phyloP scores from a whole-genome alignment of 371 early-diverging fungal species.

The Encephalitozoon cuniculi region DNA sequence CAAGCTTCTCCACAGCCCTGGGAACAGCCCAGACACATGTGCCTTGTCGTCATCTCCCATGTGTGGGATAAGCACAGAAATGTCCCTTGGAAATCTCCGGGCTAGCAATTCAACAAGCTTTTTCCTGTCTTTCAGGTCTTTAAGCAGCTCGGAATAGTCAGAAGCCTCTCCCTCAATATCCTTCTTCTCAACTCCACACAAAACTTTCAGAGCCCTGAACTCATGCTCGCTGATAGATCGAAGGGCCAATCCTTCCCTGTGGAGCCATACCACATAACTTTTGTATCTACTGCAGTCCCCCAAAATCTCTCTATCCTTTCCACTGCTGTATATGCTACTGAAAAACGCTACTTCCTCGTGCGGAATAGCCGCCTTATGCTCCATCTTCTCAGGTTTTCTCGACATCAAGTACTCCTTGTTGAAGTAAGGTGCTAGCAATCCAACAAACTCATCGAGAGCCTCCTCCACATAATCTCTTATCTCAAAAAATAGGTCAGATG shows the following conservation, averaged over 20 bases:
- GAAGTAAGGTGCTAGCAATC: neutral
- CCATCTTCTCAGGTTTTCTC: neutral
- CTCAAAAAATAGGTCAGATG: slow-evolving; percentile 2
- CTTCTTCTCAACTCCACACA: neutral
- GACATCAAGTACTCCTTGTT: neutral
- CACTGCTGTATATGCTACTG: neutral
- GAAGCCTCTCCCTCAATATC: neutral
- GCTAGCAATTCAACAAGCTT: neutral
- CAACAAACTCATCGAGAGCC: slow-evolving; percentile 19
- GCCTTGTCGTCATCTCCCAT: neutral
- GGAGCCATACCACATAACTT: slow-evolving; percentile 15
- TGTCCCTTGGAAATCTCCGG: neutral
- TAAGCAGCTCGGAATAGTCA: neutral
- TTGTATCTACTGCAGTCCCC: slow-evolving; percentile 2
- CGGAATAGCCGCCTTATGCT: neutral
- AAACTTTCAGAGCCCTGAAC: neutral
- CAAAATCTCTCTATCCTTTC: slow-evolving; percentile 8
- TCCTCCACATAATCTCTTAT: slow-evolving; percentile 19
- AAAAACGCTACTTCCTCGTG: neutral
- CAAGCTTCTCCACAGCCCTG: neutral
- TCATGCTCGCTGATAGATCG: neutral
- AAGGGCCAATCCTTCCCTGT: neutral
- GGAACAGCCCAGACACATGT: neutral
- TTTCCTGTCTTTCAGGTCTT: neutral
- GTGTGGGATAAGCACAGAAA: neutral